Conservation (phyloP, 768 basidiomycete genomes). For the Amanita jacksonii region DNA sequence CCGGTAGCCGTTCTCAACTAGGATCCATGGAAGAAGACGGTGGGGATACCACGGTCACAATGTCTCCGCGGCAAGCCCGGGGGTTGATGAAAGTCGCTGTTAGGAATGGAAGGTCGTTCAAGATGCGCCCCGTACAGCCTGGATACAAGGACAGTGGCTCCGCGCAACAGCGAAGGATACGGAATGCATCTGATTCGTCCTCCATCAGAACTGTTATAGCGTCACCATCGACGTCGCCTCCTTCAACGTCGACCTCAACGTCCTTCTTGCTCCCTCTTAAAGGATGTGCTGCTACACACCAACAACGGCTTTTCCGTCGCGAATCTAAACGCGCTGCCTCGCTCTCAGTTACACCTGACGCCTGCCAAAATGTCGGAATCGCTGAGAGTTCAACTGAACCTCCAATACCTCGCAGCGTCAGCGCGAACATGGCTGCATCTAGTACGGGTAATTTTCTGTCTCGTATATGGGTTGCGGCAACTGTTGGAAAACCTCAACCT, state of each 20-base stretch:
- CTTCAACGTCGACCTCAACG: constrained; percentile 4
- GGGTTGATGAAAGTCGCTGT: constrained; percentile 8
- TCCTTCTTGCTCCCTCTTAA: constrained; percentile 7
- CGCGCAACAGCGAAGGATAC: constrained; percentile 21
- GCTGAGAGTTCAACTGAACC: constrained; percentile 4
- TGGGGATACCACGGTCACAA: constrained; percentile 13
- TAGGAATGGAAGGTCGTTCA: constrained; percentile 33
- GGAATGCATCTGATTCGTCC: constrained; percentile 43
- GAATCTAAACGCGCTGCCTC: constrained; percentile 4
- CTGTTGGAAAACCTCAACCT: not conserved
- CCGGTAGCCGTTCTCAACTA: constrained; percentile 19
- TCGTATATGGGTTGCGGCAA: constrained; percentile 9
- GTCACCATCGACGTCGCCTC: constrained; percentile 14
- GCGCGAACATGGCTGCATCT: constrained; percentile 1
- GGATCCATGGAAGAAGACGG: constrained; percentile 18
- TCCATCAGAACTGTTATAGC: constrained; percentile 39
- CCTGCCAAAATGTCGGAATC: not conserved
- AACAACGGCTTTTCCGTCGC: constrained; percentile 6
- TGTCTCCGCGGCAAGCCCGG: constrained; percentile 15
- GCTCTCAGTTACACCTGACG: constrained; percentile 1
- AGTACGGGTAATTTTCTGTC: constrained; percentile 4
- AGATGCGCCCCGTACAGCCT: constrained; percentile 36
- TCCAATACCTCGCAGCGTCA: constrained; percentile 6
- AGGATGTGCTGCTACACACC: constrained; percentile 1
- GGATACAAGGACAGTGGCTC: constrained; percentile 10